phyloP scores from a whole-genome alignment of 2,329 filamentous ascomycete species.

The Rhexocercosporidium sp. region DNA sequence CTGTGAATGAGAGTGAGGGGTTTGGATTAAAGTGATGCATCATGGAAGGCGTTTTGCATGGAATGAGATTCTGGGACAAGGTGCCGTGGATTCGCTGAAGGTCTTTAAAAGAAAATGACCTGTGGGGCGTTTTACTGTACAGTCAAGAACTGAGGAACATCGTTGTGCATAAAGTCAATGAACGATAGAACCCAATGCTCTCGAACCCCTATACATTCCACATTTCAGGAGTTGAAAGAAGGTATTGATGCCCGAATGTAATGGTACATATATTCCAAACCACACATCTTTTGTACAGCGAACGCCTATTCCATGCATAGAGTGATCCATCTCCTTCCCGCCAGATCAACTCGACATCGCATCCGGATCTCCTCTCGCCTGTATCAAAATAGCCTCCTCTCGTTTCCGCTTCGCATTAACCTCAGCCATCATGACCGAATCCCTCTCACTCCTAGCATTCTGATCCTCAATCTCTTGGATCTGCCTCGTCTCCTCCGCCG shows the following conservation, averaged over 20 bases:
- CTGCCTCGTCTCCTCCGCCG: constrained; percentile 62
- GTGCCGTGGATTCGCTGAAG: neutral
- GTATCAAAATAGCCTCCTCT: constrained; percentile 62
- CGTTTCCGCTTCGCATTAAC: constrained; percentile 62
- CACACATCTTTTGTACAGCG: constrained; percentile 24
- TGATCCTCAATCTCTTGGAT: constrained; percentile 62
- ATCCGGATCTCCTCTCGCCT: constrained; percentile 51
- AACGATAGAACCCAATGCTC: neutral
- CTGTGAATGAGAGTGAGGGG: constrained; percentile 88
- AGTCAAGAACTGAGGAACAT: neutral
- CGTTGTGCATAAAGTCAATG: neutral
- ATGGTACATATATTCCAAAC: constrained; percentile 1
- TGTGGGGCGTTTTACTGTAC: neutral
- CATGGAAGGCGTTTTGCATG: constrained; percentile 4
- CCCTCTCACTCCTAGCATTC: constrained; percentile 54
- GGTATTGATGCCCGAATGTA: neutral
- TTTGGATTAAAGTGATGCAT: constrained; percentile 79
- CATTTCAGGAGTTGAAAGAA: neutral
- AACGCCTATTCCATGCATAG: constrained; percentile 32
- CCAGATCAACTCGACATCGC: constrained; percentile 7
- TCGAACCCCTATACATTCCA: neutral
- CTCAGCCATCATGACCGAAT: constrained; percentile 59
- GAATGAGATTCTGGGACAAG: neutral
- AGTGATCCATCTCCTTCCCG: neutral
- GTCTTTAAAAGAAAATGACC: neutral